phyloP scores from a whole-genome alignment of 371 early-diverging fungal species.

The Mycotypha africana region DNA sequence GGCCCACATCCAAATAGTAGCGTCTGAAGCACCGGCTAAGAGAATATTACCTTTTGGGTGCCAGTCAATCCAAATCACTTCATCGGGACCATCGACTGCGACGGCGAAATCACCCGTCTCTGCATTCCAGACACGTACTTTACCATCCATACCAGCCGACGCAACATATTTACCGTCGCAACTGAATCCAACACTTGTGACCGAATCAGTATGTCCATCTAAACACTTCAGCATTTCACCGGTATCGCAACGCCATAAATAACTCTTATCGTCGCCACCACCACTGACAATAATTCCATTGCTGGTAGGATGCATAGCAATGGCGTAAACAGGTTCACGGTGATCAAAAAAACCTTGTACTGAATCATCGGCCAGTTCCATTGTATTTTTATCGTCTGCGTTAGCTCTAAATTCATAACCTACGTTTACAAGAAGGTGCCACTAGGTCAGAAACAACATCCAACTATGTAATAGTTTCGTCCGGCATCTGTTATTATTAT shows the following conservation, averaged over 20 bases:
- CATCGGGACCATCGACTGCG: conserved; percentile 87
- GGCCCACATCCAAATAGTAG: conserved; percentile 95
- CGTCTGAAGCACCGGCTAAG: conserved; percentile 83
- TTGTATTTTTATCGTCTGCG: conserved; percentile 51
- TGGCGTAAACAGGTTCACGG: conserved; percentile 84
- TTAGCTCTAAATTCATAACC: conserved; percentile 29
- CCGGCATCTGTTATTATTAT: neutral
- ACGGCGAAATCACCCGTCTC: conserved; percentile 56
- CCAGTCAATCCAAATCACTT: conserved; percentile 85
- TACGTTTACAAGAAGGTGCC: no score
- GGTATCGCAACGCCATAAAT: conserved; percentile 82
- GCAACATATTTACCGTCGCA: conserved; percentile 83
- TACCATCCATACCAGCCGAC: conserved; percentile 95
- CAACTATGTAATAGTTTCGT: neutral
- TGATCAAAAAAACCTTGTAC: conserved; percentile 92
- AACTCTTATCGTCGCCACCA: conserved; percentile 92
- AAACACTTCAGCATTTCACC: conserved; percentile 70
- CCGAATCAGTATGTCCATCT: conserved; percentile 83
- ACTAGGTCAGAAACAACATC: no score
- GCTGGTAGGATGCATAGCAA: conserved; percentile 79
- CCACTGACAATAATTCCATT: conserved; percentile 68
- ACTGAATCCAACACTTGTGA: conserved; percentile 81
- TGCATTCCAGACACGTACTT: conserved; percentile 78
- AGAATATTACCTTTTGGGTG: conserved; percentile 92
- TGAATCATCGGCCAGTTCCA: conserved; percentile 82